Evolutionary conservation across 176 grass and related monocot genomes (phyloP).

Genomic region (Triticum urartu): DNA sequence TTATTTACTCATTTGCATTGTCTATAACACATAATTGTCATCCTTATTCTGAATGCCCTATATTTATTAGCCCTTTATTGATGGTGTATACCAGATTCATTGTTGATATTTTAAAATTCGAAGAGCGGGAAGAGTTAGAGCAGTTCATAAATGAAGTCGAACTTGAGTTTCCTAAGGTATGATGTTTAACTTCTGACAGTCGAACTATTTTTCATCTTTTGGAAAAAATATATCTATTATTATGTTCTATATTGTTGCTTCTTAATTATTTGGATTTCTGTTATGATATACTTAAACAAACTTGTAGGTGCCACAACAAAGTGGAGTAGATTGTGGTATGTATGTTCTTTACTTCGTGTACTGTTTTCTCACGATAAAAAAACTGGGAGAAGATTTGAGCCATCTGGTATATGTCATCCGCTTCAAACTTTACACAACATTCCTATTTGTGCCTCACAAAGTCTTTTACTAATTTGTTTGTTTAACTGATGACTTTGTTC

Average conservation of each 20-base stretch:
- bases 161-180: constrained; percentile 78
- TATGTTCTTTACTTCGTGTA: constrained; percentile 87
- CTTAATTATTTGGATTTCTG: neutral
- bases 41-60: neutral
- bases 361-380: constrained; percentile 54
- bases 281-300: neutral
- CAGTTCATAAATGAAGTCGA: constrained; percentile 64
- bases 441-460: constrained; percentile 12
- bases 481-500: constrained; percentile 25
- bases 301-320: constrained; percentile 84
- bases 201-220: neutral
- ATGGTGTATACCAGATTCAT: constrained; percentile 54
- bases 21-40: neutral
- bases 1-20: neutral
- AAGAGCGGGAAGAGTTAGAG: constrained; percentile 62
- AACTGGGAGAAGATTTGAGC: constrained; percentile 53
- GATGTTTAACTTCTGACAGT: constrained; percentile 1
- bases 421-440: constrained; percentile 21
- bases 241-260: constrained; percentile 6
- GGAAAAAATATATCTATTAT: neutral
- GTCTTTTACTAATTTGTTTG: constrained; percentile 9
- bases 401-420: constrained; percentile 41
- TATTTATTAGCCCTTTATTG: constrained; percentile 10
- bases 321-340: constrained; percentile 81
- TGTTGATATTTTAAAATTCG: constrained; percentile 66